These are phyloP conservation scores for Silene uniflora DNA, from an alignment of 148 eudicot genomes.

Conservation along the genomic window DNA sequence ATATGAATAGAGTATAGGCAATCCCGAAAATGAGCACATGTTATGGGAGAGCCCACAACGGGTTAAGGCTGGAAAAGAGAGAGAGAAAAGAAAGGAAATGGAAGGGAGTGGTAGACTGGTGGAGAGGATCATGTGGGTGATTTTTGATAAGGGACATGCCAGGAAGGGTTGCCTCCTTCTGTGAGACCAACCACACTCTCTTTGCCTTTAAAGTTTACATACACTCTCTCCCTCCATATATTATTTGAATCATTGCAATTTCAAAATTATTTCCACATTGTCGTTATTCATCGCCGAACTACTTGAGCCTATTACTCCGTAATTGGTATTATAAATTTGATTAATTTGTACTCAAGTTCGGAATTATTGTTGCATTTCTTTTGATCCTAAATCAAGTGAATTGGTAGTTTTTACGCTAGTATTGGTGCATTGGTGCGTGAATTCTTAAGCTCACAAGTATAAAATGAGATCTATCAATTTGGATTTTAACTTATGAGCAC, in stretches of 20 bases:
- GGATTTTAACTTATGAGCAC: too few species aligned
- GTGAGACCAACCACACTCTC: slow-evolving; percentile 3
- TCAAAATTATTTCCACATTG: neutral
- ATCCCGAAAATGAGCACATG: slow-evolving; percentile 22
- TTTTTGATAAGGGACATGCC: slow-evolving; percentile 8
- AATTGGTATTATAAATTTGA: neutral
- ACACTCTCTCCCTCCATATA: neutral
- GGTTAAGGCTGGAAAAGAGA: slow-evolving; percentile 7
- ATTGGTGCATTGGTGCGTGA: neutral
- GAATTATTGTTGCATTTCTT: neutral
- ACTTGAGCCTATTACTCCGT: neutral
- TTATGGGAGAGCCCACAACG: neutral
- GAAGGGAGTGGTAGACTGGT: slow-evolving; percentile 2
- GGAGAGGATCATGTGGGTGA: slow-evolving; percentile 9
- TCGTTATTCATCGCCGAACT: neutral
- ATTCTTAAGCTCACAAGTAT: too few species aligned
- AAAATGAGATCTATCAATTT: too few species aligned
- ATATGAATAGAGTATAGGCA: neutral
- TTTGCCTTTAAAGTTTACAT: neutral
- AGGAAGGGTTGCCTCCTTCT: neutral
- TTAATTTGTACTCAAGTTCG: neutral
- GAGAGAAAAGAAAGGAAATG: neutral
- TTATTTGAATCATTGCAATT: neutral
- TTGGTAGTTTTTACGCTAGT: too few species aligned
- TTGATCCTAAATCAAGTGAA: neutral